Conservation (phyloP, 768 basidiomycete genomes). For the Tylopilus rubrobrunneus region DNA sequence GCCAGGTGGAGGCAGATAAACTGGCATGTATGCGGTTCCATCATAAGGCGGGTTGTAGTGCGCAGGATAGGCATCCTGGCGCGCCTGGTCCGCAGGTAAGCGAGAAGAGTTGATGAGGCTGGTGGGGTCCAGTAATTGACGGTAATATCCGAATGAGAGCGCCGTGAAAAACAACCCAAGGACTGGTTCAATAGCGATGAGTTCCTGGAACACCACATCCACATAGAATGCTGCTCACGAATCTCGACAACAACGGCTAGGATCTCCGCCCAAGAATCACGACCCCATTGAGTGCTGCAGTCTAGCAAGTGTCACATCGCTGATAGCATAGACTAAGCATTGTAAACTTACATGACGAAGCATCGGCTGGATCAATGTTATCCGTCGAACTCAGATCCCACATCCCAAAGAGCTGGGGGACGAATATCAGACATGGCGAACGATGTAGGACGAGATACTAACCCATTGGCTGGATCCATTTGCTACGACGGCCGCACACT, state of each 20-base stretch:
- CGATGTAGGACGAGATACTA: constrained; percentile 6
- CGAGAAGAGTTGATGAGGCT: constrained; percentile 50
- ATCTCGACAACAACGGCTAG: constrained; percentile 55
- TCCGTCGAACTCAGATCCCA: constrained; percentile 44
- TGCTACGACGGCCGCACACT: constrained; percentile 45
- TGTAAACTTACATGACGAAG: constrained; percentile 41
- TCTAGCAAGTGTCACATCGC: constrained; percentile 38
- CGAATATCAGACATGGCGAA: constrained; percentile 12
- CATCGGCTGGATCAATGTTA: constrained; percentile 35
- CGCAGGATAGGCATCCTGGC: constrained; percentile 38
- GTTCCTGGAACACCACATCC: background rate
- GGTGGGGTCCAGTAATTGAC: constrained; percentile 69
- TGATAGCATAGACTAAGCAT: background rate
- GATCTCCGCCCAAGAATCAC: constrained; percentile 67
- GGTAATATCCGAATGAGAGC: constrained; percentile 67
- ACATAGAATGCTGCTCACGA: constrained; percentile 37
- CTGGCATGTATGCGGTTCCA: constrained; percentile 25
- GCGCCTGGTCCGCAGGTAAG: constrained; percentile 35
- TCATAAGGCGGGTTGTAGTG: constrained; percentile 63
- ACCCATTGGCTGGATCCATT: constrained; percentile 33
- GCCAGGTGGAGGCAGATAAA: constrained; percentile 49
- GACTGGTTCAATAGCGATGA: constrained; percentile 34
- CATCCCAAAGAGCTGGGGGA: constrained; percentile 44
- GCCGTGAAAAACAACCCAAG: constrained; percentile 58
- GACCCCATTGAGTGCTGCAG: constrained; percentile 58